Base-by-base conservation (phyloP, 2,329 filamentous ascomycete species). In the Alternaria alternata region DNA sequence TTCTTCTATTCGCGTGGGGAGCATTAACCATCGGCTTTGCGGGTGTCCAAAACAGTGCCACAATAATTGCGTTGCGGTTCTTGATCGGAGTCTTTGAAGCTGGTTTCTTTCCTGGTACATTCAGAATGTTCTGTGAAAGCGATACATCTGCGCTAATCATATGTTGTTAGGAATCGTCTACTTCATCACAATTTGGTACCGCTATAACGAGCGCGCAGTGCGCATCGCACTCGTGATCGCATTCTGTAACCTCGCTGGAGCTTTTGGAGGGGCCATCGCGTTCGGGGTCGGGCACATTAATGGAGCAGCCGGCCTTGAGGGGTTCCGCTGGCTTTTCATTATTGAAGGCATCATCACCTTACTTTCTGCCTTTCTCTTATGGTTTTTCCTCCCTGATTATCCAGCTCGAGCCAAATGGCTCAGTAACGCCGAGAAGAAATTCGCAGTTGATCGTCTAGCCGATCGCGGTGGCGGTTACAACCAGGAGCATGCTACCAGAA, bases 111-210 rank as follows among this genome's bases (percentile, higher is more conserved):
- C 66, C 69, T n/a, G 43, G 58, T 48, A 28, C 18, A 24, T 30
- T 38, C 5, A 3, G 5, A 5, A 20, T 4, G 43, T 9, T 16
- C 12, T 1, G 8, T 14, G 5, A 24, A 8, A 16, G 12, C 8
- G 32, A 28, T 20, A 4, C 18, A 24, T 1, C n/a, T 4, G 12
- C 16, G 41, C 30, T 55, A 22, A 55, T 43, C n/a, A 47, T 7
- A 4, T 28, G 16, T 1, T 41, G 3, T 18, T 9, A 55, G 68
- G 69, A 8, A 52, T 71, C 7, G 56, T 84, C 30, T 86, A 84
- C 70, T 83, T 86, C 54, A 79, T 87, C 20, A 86, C 84, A 8
- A 85, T 86, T 66, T 85, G 85, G 78, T 87, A 86, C 66, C 82
- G 83, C 24, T 79, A 81, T 6, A 81, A 84, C 6, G 86, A 88